Conservation (phyloP, 352 stramenopile species). For the Achlya hypogyna region DNA sequence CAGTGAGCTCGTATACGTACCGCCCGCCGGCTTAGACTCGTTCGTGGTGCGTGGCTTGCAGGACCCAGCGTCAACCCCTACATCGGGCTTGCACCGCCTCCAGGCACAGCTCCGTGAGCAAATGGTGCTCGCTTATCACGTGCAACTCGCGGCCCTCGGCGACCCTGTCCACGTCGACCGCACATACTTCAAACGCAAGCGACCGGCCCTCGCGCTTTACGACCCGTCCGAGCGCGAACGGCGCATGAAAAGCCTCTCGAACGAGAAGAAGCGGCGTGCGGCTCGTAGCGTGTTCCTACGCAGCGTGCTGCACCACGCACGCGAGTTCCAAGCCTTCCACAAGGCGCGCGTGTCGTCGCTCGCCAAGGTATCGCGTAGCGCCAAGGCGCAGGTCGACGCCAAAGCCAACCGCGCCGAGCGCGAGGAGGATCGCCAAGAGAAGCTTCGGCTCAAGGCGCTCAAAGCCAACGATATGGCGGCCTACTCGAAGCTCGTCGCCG, state of each 20-base stretch:
- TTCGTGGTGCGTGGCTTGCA: background rate
- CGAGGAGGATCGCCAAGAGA: conserved; percentile 82
- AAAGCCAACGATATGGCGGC: conserved; percentile 96
- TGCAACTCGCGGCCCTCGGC: conserved; percentile 50
- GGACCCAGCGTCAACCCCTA: background rate
- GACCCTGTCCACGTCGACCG: conserved; percentile 57
- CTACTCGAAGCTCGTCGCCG: conserved; percentile 94
- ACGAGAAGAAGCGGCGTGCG: conserved; percentile 70
- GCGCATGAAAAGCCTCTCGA: conserved; percentile 70
- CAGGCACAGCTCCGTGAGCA: conserved; percentile 62
- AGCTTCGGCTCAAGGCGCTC: conserved; percentile 80
- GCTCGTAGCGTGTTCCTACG: conserved; percentile 75
- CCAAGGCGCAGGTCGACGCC: conserved; percentile 72
- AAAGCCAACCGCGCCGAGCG: conserved; percentile 67
- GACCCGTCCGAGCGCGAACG: conserved; percentile 67
- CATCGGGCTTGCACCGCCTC: conserved; percentile 20
- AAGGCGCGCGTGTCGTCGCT: conserved; percentile 73
- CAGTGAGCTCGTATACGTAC: conserved; percentile 3
- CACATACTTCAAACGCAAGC: conserved; percentile 62
- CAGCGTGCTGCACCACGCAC: conserved; percentile 70
- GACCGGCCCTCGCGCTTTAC: conserved; percentile 46
- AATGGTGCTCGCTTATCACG: conserved; percentile 51
- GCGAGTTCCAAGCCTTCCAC: conserved; percentile 81
- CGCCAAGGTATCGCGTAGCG: conserved; percentile 52
- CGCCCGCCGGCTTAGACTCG: background rate